Percentiles rank a stretch among this genome's conserved stretches.
Evolutionary conservation across 192 early-diverging fungal genomes (phyloP).

Genomic region (Backusella tuberculispora): DNA sequence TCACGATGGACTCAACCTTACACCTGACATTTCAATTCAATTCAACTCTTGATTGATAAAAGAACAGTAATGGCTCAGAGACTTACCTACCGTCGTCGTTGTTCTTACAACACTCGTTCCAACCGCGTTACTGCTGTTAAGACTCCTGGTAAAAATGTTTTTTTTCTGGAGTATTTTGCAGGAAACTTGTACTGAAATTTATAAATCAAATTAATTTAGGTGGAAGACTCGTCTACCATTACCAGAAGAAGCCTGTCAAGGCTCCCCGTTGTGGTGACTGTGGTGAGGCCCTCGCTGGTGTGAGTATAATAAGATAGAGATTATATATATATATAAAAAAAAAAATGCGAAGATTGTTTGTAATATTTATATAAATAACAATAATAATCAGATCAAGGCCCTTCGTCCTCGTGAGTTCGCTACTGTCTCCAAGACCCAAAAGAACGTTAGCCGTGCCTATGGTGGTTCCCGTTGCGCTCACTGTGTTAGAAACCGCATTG

Average conservation of each 20-base stretch:
- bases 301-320: constrained; percentile 45
- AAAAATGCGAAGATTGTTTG: background rate
- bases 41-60: background rate
- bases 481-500: too few species aligned
- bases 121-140: constrained; percentile 87
- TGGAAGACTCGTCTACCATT: constrained; percentile 89
- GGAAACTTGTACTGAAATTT: background rate
- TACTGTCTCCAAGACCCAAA: too few species aligned
- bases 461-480: too few species aligned
- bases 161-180: background rate
- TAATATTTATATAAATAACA: background rate
- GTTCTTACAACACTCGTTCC: constrained; percentile 90
- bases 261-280: constrained; percentile 92
- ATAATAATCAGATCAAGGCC: constrained; percentile 43
- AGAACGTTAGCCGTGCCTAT: too few species aligned
- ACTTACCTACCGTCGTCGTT: constrained; percentile 83
- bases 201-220: constrained; percentile 44
- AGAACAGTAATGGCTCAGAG: constrained; percentile 70
- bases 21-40: too few species aligned
- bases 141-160: constrained; percentile 73
- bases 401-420: too few species aligned
- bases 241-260: constrained; percentile 91
- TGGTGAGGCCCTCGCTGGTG: constrained; percentile 85
- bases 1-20: too few species aligned
- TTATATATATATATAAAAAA: too few species aligned